Conservation (phyloP, 306 rosid species). For the Urtica urens region DNA sequence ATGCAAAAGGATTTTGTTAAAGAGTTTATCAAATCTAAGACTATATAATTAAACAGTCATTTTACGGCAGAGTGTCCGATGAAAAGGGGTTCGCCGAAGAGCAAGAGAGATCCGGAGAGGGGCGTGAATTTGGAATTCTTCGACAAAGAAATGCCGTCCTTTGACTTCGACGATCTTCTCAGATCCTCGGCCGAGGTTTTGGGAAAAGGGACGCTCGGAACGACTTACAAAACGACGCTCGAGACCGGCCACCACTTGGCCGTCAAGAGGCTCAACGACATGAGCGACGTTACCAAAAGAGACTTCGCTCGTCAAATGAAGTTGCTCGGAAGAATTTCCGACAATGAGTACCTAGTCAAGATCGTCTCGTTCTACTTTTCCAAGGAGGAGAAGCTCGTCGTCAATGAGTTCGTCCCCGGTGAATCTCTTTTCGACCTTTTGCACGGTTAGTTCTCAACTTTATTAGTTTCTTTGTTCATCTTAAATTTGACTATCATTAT, state of each 20-base stretch:
- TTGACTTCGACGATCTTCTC: conserved; percentile 75
- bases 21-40: too few species aligned
- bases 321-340: conserved; percentile 38
- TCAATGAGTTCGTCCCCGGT: conserved; percentile 34
- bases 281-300: conserved; percentile 40
- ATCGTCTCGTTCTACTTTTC: conserved; percentile 46
- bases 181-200: conserved; percentile 61
- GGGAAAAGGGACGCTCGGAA: conserved; percentile 52
- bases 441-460: conserved; percentile 62
- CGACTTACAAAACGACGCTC: conserved; percentile 53
- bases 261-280: conserved; percentile 51
- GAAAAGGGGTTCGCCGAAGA: conserved; percentile 18
- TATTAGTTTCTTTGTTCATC: too few species aligned
- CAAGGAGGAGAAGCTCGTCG: conserved; percentile 47
- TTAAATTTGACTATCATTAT: too few species aligned
- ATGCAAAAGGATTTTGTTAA: too few species aligned
- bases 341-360: conserved; percentile 52
- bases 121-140: conserved; percentile 35
- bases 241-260: conserved; percentile 47
- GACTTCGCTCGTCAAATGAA: conserved; percentile 66
- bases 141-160: conserved; percentile 36
- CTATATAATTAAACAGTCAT: too few species aligned
- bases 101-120: conserved; percentile 23
- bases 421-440: conserved; percentile 46
- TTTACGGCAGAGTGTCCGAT: background rate